These are phyloP conservation scores for Amanita brunnescens DNA, from an alignment of 768 basidiomycete species.

Conservation along the genomic window DNA sequence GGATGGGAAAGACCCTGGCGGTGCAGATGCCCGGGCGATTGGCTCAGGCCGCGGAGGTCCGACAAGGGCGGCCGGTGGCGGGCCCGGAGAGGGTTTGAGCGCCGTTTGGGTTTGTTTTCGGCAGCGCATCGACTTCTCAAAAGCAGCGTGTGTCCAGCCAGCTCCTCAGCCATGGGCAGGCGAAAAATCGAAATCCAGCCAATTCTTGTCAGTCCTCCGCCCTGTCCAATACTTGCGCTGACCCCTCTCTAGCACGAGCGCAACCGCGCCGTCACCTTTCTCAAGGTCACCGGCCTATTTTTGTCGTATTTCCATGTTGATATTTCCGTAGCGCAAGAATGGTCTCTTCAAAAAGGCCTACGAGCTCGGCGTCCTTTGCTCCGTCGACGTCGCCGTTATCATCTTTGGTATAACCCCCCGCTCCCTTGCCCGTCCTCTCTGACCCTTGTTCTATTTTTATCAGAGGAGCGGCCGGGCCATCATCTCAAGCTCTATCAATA, in stretches of 20 bases:
- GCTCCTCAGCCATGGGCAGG: conserved; percentile 45
- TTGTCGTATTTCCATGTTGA: conserved; percentile 31
- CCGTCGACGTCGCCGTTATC: conserved; percentile 82
- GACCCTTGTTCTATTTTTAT: conserved; percentile 36
- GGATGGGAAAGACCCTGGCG: background rate
- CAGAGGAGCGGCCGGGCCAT: conserved; percentile 73
- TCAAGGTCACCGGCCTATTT: conserved; percentile 73
- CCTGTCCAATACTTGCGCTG: conserved; percentile 12
- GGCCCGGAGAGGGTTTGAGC: conserved; percentile 1
- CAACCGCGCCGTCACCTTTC: conserved; percentile 85
- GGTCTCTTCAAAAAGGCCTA: conserved; percentile 90
- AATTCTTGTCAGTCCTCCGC: conserved; percentile 50
- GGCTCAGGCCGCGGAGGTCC: background rate
- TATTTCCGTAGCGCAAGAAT: conserved; percentile 68
- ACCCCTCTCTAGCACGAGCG: conserved; percentile 61
- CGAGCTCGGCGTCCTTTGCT: conserved; percentile 84
- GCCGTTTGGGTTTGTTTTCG: conserved; percentile 9
- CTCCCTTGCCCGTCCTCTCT: conserved; percentile 9
- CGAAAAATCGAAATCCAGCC: conserved; percentile 80
- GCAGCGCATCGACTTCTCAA: conserved; percentile 4
- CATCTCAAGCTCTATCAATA: conserved; percentile 79
- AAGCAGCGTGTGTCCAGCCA: conserved; percentile 1
- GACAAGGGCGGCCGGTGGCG: background rate
- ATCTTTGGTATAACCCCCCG: conserved; percentile 46
- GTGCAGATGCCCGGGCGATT: background rate